Conservation (phyloP, 768 basidiomycete genomes). For the Dentipellis sp. region DNA sequence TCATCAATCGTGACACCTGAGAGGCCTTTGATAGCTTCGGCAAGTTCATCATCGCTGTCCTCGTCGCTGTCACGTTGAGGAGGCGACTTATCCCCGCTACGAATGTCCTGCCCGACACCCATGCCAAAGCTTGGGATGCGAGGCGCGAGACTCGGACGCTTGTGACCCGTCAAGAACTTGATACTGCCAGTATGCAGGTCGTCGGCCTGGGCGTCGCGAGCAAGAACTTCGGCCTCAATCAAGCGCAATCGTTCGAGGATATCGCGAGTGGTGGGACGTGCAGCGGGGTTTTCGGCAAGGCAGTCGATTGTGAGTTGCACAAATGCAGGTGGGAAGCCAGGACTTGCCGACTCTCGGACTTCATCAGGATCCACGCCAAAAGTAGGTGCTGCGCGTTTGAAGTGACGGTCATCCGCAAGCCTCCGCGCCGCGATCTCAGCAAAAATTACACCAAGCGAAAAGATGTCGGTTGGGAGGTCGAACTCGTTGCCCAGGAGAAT, state of each 20-base stretch:
- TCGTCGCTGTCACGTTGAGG: slow-evolving; percentile 32
- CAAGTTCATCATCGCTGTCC: slow-evolving; percentile 61
- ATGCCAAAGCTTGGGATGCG: slow-evolving; percentile 83
- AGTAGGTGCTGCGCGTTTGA: slow-evolving; percentile 68
- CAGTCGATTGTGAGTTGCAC: slow-evolving; percentile 75
- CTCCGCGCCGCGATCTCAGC: slow-evolving; percentile 82
- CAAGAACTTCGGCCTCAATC: slow-evolving; percentile 80
- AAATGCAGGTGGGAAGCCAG: slow-evolving; percentile 74
- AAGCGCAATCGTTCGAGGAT: slow-evolving; percentile 71
- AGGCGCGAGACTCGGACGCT: slow-evolving; percentile 48
- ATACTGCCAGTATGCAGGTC: slow-evolving; percentile 80
- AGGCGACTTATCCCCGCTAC: slow-evolving; percentile 24
- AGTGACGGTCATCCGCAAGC: slow-evolving; percentile 75
- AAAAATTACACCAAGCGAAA: slow-evolving; percentile 87
- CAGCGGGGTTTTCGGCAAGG: slow-evolving; percentile 49
- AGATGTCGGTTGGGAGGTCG: slow-evolving; percentile 89
- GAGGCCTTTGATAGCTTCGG: slow-evolving; percentile 48
- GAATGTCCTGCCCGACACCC: slow-evolving; percentile 56
- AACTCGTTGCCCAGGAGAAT: slow-evolving; percentile 89
- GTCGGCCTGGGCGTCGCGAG: slow-evolving; percentile 47
- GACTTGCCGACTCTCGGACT: slow-evolving; percentile 53
- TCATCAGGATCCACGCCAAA: slow-evolving; percentile 77
- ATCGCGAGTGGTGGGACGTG: slow-evolving; percentile 66
- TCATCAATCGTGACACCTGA: slow-evolving; percentile 42
- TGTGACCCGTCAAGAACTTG: slow-evolving; percentile 67